Evolutionary conservation across 495 filamentous ascomycete genomes (phyloP).

Genomic region (Neurospora sp.): DNA sequence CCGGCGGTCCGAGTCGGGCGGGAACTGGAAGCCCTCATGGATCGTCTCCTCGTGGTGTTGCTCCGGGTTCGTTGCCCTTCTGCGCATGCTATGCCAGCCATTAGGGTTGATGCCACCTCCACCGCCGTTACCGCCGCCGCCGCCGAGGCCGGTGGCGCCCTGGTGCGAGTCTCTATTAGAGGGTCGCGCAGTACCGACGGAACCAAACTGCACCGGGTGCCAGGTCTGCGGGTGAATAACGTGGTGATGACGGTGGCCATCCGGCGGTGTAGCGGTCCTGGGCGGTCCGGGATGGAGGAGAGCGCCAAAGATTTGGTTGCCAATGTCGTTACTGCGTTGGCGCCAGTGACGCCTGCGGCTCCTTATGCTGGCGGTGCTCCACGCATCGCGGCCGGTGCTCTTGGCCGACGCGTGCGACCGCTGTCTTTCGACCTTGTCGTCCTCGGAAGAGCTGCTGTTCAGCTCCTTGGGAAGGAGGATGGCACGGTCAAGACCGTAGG

Average conservation of each 20-base stretch:
- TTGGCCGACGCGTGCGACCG: slow-evolving; percentile 42
- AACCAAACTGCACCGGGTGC: not conserved
- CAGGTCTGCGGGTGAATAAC: not conserved
- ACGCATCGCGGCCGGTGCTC: slow-evolving; percentile 7
- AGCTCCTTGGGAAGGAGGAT: slow-evolving; percentile 78
- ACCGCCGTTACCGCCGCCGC: not conserved
- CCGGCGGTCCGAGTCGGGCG: not conserved
- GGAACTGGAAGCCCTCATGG: not conserved
- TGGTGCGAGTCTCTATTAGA: not conserved
- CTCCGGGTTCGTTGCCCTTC: not conserved
- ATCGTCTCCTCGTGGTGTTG: not conserved
- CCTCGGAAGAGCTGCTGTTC: slow-evolving; percentile 55
- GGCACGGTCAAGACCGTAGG: slow-evolving; percentile 84
- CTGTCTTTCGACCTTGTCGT: slow-evolving; percentile 45
- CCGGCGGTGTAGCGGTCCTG: slow-evolving; percentile 3
- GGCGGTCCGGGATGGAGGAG: slow-evolving; percentile 31
- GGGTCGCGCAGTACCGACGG: not conserved
- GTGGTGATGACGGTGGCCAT: not conserved
- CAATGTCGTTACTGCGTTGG: slow-evolving; percentile 17
- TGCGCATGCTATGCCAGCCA: not conserved
- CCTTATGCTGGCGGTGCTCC: slow-evolving; percentile 4
- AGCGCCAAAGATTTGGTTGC: slow-evolving; percentile 21
- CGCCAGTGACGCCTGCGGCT: slow-evolving; percentile 15
- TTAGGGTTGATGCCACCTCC: not conserved
- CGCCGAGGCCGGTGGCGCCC: not conserved